These are phyloP conservation scores for Liquidambar formosana DNA, from an alignment of 164 flowering plant species.

Conservation along the genomic window DNA sequence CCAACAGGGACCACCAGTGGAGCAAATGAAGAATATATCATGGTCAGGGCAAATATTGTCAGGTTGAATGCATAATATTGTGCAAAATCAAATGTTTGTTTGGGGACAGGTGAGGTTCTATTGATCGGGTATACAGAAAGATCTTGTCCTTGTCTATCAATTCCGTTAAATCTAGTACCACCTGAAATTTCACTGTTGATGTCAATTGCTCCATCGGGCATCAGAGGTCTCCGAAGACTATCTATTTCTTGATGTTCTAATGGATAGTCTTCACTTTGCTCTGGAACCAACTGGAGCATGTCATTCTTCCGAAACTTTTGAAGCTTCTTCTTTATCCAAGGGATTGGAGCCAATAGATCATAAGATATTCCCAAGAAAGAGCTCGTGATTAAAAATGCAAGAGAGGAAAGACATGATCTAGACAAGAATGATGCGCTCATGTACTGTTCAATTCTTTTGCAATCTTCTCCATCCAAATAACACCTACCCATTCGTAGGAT, in stretches of 20 bases:
- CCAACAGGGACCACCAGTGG: constrained; percentile 97
- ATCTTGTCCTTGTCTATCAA: constrained; percentile 67
- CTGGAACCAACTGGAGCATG: constrained; percentile 98
- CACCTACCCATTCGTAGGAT: constrained; percentile 88
- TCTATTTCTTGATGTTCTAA: constrained; percentile 57
- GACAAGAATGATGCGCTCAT: constrained; percentile 95
- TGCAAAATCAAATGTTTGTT: constrained; percentile 95
- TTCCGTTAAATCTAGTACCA: constrained; percentile 31
- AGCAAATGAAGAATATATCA: constrained; percentile 87
- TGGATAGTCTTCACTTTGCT: constrained; percentile 75
- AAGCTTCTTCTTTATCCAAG: constrained; percentile 94
- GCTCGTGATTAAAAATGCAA: constrained; percentile 90
- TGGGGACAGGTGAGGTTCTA: constrained; percentile 80
- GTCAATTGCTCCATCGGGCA: constrained; percentile 48
- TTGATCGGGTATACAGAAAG: constrained; percentile 79
- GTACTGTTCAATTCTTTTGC: constrained; percentile 91
- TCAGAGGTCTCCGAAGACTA: constrained; percentile 62
- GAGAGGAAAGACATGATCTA: constrained; percentile 89
- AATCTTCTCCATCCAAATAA: constrained; percentile 98
- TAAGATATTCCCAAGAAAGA: constrained; percentile 94
- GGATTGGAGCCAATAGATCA: constrained; percentile 92
- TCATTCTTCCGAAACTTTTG: constrained; percentile 87
- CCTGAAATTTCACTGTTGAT: constrained; percentile 23
- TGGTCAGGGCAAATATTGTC: constrained; percentile 91
- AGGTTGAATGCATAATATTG: constrained; percentile 97